phyloP scores from a whole-genome alignment of 805 yeast species.

The Pichia nakasei region DNA sequence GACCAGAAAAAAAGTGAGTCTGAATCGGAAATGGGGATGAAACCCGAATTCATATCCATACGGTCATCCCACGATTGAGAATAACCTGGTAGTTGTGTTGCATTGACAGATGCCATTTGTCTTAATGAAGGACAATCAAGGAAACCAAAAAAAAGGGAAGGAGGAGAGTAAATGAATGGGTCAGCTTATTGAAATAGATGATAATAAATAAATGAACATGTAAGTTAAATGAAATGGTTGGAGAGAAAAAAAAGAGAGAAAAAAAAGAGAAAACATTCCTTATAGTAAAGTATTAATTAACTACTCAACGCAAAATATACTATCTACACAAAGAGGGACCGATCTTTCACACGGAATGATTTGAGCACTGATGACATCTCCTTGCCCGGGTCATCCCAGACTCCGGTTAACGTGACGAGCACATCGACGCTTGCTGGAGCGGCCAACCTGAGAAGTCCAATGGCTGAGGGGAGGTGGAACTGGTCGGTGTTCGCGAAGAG shows the following conservation, averaged over 20 bases:
- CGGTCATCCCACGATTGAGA: background rate
- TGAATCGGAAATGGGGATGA: constrained; percentile 4
- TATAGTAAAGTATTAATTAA: no score
- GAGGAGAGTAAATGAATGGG: no score
- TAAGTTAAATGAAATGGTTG: no score
- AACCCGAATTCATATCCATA: constrained; percentile 11
- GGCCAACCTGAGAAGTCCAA: background rate
- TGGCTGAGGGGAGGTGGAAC: constrained; percentile 33
- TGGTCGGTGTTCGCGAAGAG: constrained; percentile 39
- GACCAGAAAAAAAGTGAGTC: constrained; percentile 65
- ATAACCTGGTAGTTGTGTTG: constrained; percentile 5
- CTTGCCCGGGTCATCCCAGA: background rate
- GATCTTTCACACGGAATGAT: background rate
- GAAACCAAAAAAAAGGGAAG: background rate
- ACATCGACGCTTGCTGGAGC: constrained; percentile 4
- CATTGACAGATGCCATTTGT: background rate
- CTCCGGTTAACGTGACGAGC: background rate
- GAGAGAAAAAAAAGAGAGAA: background rate
- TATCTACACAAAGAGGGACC: background rate
- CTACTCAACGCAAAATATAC: background rate
- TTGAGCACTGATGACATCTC: background rate
- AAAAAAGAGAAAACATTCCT: background rate
- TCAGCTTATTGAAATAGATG: no score
- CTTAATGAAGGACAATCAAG: no score
- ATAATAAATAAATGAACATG: no score